Base-by-base conservation (phyloP, 106 monocot species). In the Vanilla planifolia region DNA sequence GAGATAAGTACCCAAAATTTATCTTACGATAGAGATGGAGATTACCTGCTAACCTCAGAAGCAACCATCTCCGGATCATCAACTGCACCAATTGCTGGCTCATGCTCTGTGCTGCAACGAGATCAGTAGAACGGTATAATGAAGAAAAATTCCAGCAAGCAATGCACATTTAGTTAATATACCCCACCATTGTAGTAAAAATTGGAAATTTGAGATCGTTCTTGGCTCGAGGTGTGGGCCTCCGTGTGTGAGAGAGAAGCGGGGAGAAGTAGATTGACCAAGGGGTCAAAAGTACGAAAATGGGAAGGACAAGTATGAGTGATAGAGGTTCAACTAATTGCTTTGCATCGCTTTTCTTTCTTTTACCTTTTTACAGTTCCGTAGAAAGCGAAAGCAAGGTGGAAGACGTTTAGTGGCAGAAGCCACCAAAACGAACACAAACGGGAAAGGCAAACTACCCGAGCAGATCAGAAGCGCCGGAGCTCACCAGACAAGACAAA, bases 11-110 rank as follows among this genome's bases (percentile, higher is more conserved):
- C n/a, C n/a, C n/a, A n/a, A n/a, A n/a, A n/a, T n/a, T n/a, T n/a
- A n/a, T n/a, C n/a, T n/a, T n/a, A n/a, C n/a, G 43, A 20, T 1
- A 53, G 33, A 6, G 53, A 51, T 20, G 20, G 41, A 2, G 62
- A 69, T 64, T 69, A 84, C 84, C 56, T 66, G 53, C 76, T 68
- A 39, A 79, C 73, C 40, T 84, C 79, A 39, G 84, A 43, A 7
- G 55, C 79, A 23, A 84, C 76, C 44, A 51, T 9, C 55, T 84
- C 84, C 44, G 84, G 84, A 59, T 84, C 79, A 41, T 65, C 79
- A 29, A 79, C 79, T 1, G 69, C 75, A 22, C 79, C 79, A 23
- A 47, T 53, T 6, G 72, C 79, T 37, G 34, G 27, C 15, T 26
- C 63, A 0, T 36, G 43, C 51, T 23, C 62, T 15, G 40, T 11